These are phyloP conservation scores for Vitis hybrid DNA, from an alignment of 177 flowering plant species.

Conservation along the genomic window DNA sequence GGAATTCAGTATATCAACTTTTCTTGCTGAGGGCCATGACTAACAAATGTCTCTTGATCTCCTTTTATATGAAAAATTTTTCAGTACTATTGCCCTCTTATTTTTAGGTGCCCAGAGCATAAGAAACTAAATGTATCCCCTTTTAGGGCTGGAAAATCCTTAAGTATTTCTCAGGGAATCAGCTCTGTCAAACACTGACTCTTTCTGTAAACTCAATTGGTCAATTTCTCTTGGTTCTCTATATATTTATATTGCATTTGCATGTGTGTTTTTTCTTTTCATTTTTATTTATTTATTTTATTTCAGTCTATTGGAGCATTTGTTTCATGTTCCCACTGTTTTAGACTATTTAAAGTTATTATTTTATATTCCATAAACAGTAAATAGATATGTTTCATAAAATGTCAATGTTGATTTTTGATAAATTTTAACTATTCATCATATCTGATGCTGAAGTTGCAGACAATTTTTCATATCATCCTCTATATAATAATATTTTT, in stretches of 20 bases:
- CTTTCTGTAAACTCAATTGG: neutral
- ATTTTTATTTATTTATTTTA: neutral
- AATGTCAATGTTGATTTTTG: too few species aligned
- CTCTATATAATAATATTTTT: too few species aligned
- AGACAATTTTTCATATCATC: too few species aligned
- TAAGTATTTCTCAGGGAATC: neutral
- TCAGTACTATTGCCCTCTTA: neutral
- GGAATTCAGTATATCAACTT: too few species aligned
- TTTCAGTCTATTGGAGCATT: neutral
- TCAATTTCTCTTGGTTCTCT: neutral
- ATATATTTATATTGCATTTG: neutral
- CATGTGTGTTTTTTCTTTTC: neutral
- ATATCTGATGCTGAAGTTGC: too few species aligned
- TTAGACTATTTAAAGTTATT: neutral
- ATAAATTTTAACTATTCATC: too few species aligned
- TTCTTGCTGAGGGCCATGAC: neutral
- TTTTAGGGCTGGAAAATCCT: neutral
- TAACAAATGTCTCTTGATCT: neutral
- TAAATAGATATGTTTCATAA: too few species aligned
- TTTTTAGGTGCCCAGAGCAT: neutral
- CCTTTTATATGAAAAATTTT: neutral
- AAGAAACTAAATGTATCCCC: neutral
- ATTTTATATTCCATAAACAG: neutral
- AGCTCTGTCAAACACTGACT: neutral
- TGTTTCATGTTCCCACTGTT: neutral